A percentile compares a stretch with the other conserved stretches of the same genome.
These are phyloP conservation scores for Rhodotorula sp. DNA, from an alignment of 1,284 basidiomycete genomes.

Conservation along the genomic window DNA sequence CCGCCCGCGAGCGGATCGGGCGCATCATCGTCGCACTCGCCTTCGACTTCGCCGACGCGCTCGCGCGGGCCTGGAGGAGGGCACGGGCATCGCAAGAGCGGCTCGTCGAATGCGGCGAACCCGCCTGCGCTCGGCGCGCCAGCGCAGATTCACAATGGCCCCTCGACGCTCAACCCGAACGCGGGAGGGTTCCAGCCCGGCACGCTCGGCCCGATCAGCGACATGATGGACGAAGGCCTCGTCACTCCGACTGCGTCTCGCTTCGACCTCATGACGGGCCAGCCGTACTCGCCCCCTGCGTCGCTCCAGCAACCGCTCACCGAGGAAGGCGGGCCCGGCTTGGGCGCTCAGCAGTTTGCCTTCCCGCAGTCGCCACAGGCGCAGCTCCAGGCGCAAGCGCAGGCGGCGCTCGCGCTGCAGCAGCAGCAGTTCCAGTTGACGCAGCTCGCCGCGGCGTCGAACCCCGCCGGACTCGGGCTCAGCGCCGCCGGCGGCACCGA, in stretches of 20 bases:
- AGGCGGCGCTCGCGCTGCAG: conserved; percentile 16
- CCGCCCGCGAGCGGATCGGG: not conserved
- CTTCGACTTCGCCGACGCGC: conserved; percentile 2
- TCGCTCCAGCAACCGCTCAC: conserved; percentile 9
- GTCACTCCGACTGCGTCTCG: conserved; percentile 46
- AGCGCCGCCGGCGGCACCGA: not conserved
- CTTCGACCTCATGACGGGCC: conserved; percentile 44
- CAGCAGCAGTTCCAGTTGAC: conserved; percentile 53
- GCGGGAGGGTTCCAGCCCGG: conserved; percentile 49
- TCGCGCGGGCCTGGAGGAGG: not conserved
- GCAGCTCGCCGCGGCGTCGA: conserved; percentile 64
- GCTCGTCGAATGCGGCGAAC: not conserved
- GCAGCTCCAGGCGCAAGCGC: conserved; percentile 54
- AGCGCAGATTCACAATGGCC: not conserved
- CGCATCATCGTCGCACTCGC: not conserved
- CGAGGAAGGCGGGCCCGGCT: not conserved
- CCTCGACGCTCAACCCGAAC: conserved; percentile 44
- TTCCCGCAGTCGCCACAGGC: conserved; percentile 16
- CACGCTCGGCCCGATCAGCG: conserved; percentile 44
- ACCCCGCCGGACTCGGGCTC: conserved; percentile 60
- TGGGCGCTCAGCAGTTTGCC: conserved; percentile 11
- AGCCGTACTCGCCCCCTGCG: conserved; percentile 28
- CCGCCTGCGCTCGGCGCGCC: conserved; percentile 14
- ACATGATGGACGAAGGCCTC: conserved; percentile 45
- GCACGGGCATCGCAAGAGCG: conserved; percentile 22